Conservation (phyloP, 163 green algal genomes). For the Volvox carteri region DNA sequence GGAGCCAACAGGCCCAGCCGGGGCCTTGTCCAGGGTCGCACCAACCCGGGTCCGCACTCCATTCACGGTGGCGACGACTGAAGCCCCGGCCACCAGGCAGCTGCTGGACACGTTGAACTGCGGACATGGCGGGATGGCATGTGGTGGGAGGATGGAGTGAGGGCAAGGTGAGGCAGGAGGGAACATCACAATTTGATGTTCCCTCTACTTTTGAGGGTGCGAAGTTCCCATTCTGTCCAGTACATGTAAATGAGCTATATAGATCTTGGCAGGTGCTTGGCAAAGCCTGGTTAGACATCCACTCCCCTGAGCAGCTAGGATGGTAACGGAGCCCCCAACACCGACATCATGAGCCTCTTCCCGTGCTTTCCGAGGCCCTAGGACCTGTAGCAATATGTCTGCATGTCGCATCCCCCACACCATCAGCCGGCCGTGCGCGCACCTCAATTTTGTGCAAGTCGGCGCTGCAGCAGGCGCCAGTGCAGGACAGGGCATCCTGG, state of each 20-base stretch:
- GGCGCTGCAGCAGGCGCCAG: slow-evolving; percentile 2
- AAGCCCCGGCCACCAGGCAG: not conserved
- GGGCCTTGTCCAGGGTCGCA: not conserved
- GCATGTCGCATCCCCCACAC: not conserved
- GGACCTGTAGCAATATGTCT: not conserved
- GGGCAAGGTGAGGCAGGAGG: not conserved
- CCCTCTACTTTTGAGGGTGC: too few relatives aligned
- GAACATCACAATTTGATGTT: too few relatives aligned
- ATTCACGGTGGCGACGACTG: slow-evolving; percentile 3
- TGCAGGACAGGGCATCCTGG: not conserved
- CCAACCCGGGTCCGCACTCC: not conserved
- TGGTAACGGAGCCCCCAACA: not conserved
- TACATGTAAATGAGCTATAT: not conserved
- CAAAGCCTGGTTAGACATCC: not conserved
- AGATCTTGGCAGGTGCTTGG: not conserved
- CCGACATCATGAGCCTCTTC: not conserved
- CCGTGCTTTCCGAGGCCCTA: not conserved
- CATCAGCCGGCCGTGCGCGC: too few relatives aligned
- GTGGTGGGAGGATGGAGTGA: not conserved
- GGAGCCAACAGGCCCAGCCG: not conserved
- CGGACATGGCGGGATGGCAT: not conserved
- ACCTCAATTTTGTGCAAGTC: slow-evolving; percentile 42
- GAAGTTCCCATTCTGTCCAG: not conserved
- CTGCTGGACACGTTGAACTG: slow-evolving; percentile 17
- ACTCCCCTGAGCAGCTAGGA: too few relatives aligned